These are phyloP conservation scores for Auricularia auricula-judae DNA, from an alignment of 768 basidiomycete species.

Conservation along the genomic window DNA sequence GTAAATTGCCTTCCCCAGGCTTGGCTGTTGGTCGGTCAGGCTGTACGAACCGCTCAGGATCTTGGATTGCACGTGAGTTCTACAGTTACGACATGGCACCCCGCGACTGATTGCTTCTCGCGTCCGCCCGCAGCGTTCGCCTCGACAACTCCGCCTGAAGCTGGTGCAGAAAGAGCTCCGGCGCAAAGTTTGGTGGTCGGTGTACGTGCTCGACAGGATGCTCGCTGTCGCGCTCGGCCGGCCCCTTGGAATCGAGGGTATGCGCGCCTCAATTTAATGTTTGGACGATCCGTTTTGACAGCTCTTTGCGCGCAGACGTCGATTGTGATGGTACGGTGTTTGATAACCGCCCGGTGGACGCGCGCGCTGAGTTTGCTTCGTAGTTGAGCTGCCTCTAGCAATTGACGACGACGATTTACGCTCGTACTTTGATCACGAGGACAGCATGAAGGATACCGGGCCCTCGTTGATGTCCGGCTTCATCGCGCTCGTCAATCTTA, in stretches of 20 bases:
- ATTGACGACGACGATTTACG: slow-evolving; percentile 71
- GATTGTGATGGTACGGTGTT: slow-evolving; percentile 56
- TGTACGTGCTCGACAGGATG: slow-evolving; percentile 85
- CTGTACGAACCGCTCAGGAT: slow-evolving; percentile 81
- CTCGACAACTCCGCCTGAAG: slow-evolving; percentile 56
- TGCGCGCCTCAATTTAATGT: neutral
- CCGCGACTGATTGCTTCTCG: slow-evolving; percentile 1
- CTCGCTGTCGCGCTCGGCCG: slow-evolving; percentile 83
- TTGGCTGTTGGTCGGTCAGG: slow-evolving; percentile 87
- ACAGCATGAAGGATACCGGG: neutral
- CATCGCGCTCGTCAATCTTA: slow-evolving; percentile 62
- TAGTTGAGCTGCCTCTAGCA: slow-evolving; percentile 62
- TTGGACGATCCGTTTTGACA: neutral
- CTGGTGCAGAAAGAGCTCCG: slow-evolving; percentile 82
- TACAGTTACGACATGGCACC: too few relatives aligned
- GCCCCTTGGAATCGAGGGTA: slow-evolving; percentile 71
- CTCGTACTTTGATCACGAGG: slow-evolving; percentile 47
- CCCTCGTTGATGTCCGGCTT: slow-evolving; percentile 75
- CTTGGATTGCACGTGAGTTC: slow-evolving; percentile 77
- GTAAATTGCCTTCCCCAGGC: slow-evolving; percentile 90
- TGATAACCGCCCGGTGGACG: too few relatives aligned
- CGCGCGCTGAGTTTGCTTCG: too few relatives aligned
- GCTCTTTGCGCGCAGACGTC: slow-evolving; percentile 26
- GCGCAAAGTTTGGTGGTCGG: slow-evolving; percentile 89
- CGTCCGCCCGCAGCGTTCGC: slow-evolving; percentile 52